These are phyloP conservation scores for Hanseniaspora lindneri DNA, from an alignment of 805 yeast genomes.

Conservation along the genomic window DNA sequence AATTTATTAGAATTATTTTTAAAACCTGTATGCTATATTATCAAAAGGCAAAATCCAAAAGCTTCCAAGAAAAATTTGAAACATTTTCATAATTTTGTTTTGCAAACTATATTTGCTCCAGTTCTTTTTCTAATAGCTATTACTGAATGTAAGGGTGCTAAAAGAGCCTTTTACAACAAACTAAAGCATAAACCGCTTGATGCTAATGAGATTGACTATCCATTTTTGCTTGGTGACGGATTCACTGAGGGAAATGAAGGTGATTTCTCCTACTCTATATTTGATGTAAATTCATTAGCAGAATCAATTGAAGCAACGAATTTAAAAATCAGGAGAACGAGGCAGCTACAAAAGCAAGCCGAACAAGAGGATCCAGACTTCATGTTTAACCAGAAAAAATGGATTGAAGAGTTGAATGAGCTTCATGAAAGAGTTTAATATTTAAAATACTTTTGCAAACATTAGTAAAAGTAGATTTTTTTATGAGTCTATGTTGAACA, in stretches of 20 bases:
- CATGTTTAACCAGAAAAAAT: neutral
- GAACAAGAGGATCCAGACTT: conserved; percentile 51
- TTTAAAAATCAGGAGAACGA: conserved; percentile 24
- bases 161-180: conserved; percentile 61
- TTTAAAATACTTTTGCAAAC: neutral
- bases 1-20: conserved; percentile 56
- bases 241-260: conserved; percentile 31
- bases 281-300: conserved; percentile 17
- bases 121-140: conserved; percentile 46
- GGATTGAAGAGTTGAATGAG: neutral
- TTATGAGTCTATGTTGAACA: no score
- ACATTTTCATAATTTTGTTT: conserved; percentile 40
- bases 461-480: no score
- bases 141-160: conserved; percentile 55
- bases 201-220: conserved; percentile 63
- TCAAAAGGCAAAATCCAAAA: conserved; percentile 26
- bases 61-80: conserved; percentile 35
- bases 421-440: neutral
- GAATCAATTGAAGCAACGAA: conserved; percentile 29
- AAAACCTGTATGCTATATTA: conserved; percentile 35
- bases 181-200: conserved; percentile 56
- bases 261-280: conserved; percentile 25
- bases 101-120: conserved; percentile 61
- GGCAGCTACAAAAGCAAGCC: conserved; percentile 46
- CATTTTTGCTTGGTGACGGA: conserved; percentile 79